Percentiles rank a stretch among this genome's conserved stretches.
Evolutionary conservation across 306 rosid genomes (phyloP).

Genomic region (Trifolium pratense): DNA sequence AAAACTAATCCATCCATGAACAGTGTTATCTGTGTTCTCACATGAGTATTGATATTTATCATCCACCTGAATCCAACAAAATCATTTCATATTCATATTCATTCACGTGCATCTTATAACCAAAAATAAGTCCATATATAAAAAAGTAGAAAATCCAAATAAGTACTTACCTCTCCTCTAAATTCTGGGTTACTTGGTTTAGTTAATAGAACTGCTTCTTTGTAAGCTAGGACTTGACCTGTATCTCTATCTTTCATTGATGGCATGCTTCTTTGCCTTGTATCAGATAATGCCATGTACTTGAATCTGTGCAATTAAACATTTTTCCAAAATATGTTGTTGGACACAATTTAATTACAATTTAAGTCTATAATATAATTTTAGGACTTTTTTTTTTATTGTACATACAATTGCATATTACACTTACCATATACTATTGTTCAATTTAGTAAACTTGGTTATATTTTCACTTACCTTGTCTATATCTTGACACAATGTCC

Average conservation of each 20-base stretch:
- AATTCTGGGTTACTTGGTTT: constrained; percentile 52
- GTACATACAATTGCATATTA: not conserved
- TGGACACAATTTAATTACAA: not conserved
- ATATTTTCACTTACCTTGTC: too few relatives aligned
- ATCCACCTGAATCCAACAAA: constrained; percentile 68
- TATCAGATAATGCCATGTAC: constrained; percentile 72
- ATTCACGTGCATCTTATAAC: constrained; percentile 30
- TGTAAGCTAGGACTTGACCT: constrained; percentile 61
- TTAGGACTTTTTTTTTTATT: not conserved
- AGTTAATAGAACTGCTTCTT: constrained; percentile 76
- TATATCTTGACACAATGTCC: too few relatives aligned
- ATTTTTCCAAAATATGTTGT: not conserved
- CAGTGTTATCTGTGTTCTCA: constrained; percentile 58
- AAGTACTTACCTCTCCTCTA: constrained; percentile 75
- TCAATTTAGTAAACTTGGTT: too few relatives aligned
- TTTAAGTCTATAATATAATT: not conserved
- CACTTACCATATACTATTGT: too few relatives aligned
- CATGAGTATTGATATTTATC: constrained; percentile 88
- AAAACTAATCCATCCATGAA: constrained; percentile 74
- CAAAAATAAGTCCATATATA: not conserved
- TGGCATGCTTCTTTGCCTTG: constrained; percentile 74
- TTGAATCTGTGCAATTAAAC: constrained; percentile 49
- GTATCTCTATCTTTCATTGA: constrained; percentile 52
- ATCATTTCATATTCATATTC: constrained; percentile 16
- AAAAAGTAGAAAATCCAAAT: not conserved